phyloP scores from a whole-genome alignment of 2,329 filamentous ascomycete genomes.

The Claviceps monticola region DNA sequence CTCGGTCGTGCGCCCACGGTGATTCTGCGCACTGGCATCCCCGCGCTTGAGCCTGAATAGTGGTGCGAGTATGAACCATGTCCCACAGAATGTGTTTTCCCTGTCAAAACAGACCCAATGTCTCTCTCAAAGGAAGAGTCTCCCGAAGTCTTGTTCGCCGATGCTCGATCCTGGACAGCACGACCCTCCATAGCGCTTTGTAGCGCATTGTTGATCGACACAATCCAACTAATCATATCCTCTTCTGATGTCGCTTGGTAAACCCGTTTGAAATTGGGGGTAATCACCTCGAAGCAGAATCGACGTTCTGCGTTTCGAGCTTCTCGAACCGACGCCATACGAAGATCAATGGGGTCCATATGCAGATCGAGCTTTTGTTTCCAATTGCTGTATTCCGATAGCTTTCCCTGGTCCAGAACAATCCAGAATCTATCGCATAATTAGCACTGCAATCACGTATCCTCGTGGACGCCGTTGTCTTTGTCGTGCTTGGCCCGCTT shows the following conservation, averaged over 20 bases:
- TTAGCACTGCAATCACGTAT: neutral
- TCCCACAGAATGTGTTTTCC: conserved; percentile 66
- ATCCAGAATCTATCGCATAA: conserved; percentile 74
- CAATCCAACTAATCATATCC: conserved; percentile 95
- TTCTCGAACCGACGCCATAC: conserved; percentile 93
- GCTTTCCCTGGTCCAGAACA: conserved; percentile 86
- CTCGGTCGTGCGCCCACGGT: conserved; percentile 81
- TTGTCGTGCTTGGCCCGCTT: neutral
- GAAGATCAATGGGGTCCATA: conserved; percentile 93
- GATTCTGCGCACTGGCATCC: conserved; percentile 64
- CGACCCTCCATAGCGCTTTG: conserved; percentile 89
- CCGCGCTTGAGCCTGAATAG: conserved; percentile 27
- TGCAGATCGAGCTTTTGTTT: conserved; percentile 93
- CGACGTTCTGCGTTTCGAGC: conserved; percentile 86
- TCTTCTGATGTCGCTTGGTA: conserved; percentile 98
- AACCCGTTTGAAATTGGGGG: conserved; percentile 85
- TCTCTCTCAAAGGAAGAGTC: conserved; percentile 59
- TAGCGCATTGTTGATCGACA: conserved; percentile 89
- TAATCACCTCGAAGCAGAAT: conserved; percentile 98
- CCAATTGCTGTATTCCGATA: conserved; percentile 99
- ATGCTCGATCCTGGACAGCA: conserved; percentile 41
- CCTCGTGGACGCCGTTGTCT: neutral
- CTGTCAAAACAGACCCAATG: conserved; percentile 84
- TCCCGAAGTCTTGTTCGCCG: conserved; percentile 20
- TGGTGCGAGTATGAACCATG: conserved; percentile 38